A percentile compares a stretch with the other conserved stretches of the same genome.
These are phyloP conservation scores for Acephala macrosclerotiorum DNA, from an alignment of 2,329 filamentous ascomycete species.

Conservation along the genomic window DNA sequence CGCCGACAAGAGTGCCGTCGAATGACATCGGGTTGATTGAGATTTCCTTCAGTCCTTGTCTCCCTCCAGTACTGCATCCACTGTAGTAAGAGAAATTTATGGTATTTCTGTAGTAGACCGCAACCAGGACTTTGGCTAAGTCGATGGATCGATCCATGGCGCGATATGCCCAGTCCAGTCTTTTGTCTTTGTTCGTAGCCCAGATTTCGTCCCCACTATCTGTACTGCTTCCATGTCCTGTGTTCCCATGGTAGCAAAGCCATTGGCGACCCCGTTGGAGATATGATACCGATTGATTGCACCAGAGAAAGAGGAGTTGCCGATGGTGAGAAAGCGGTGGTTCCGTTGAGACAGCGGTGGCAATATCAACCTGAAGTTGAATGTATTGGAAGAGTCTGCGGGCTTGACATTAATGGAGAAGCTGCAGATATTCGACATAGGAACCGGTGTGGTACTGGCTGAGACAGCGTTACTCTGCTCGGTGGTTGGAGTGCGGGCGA, in stretches of 20 bases:
- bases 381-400: background rate
- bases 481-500: background rate
- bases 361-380: background rate
- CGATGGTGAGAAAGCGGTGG: background rate
- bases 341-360: background rate
- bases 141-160: background rate
- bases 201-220: background rate
- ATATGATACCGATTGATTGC: background rate
- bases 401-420: background rate
- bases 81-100: slow-evolving; percentile 39
- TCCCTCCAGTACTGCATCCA: slow-evolving; percentile 48
- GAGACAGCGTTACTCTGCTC: background rate
- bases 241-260: background rate
- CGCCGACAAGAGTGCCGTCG: slow-evolving; percentile 48
- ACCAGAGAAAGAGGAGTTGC: background rate
- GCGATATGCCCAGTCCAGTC: background rate
- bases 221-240: background rate
- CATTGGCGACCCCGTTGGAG: background rate
- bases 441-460: background rate
- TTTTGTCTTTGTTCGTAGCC: background rate
- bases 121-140: background rate
- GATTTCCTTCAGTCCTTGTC: slow-evolving; percentile 46
- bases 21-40: slow-evolving; percentile 47
- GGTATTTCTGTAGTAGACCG: background rate
- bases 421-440: background rate